Evolutionary conservation across 306 rosid species (phyloP).

Genomic region (Elaeagnus macrophylla): DNA sequence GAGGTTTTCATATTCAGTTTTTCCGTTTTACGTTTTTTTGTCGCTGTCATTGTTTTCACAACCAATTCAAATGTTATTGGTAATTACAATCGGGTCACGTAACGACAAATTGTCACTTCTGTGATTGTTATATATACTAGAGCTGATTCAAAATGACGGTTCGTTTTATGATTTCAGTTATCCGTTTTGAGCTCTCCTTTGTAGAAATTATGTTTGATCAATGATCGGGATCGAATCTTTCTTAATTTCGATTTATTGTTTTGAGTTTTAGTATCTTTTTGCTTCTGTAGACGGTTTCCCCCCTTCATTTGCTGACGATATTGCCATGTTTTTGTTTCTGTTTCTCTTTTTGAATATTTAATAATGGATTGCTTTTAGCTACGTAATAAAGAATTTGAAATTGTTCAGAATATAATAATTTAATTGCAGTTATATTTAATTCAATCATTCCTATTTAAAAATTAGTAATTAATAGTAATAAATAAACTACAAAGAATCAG

Average conservation of each 20-base stretch:
- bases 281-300: not conserved
- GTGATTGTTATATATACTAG: no score
- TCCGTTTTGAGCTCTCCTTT: slow-evolving; percentile 9
- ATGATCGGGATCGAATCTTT: not conserved
- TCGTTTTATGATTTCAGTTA: slow-evolving; percentile 1
- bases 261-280: not conserved
- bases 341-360: not conserved
- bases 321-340: not conserved
- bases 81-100: no score
- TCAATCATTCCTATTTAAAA: not conserved
- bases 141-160: slow-evolving; percentile 1
- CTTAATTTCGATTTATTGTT: not conserved
- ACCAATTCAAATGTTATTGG: no score
- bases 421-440: not conserved
- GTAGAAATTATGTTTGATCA: slow-evolving; percentile 9
- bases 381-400: not conserved
- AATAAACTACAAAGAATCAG: not conserved
- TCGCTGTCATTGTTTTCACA: slow-evolving; percentile 9
- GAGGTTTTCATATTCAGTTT: slow-evolving; percentile 26
- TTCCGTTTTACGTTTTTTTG: not conserved
- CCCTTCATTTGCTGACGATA: not conserved
- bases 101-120: no score
- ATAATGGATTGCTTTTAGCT: no score
- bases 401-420: not conserved
- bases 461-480: not conserved